Percentiles rank a stretch among this genome's conserved stretches.
These are phyloP conservation scores for Scalesia atractyloides DNA, from an alignment of 129 eudicot species.

Conservation along the genomic window DNA sequence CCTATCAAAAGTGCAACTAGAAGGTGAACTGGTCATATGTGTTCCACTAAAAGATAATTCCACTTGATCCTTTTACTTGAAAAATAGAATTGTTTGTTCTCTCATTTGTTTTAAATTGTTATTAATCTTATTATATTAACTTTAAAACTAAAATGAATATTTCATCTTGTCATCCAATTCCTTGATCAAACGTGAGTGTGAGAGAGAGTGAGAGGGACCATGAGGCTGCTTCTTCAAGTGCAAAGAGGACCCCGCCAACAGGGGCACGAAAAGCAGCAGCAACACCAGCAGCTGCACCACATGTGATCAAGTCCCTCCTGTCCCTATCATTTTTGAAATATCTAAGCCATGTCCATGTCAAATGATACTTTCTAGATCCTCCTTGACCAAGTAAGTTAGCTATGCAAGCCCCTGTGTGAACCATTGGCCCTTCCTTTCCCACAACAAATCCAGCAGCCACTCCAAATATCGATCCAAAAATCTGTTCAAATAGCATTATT, in stretches of 20 bases:
- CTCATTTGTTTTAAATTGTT: not conserved
- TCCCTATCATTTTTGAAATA: conserved; percentile 96
- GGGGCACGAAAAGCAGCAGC: conserved; percentile 99
- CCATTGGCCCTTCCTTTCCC: conserved; percentile 99
- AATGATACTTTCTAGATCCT: conserved; percentile 89
- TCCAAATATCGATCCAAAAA: conserved; percentile 88
- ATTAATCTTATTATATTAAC: not conserved
- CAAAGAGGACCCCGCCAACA: conserved; percentile 98
- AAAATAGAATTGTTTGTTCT: not conserved
- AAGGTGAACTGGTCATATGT: not conserved
- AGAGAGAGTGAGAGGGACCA: conserved; percentile 57
- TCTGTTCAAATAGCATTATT: conserved; percentile 44
- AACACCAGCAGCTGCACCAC: conserved; percentile 99
- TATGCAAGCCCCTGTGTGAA: conserved; percentile 96
- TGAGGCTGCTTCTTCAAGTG: conserved; percentile 98
- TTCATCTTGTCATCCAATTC: not conserved
- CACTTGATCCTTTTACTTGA: not conserved
- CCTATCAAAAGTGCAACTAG: not conserved
- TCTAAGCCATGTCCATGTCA: conserved; percentile 95
- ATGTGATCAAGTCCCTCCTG: conserved; percentile 94
- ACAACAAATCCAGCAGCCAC: conserved; percentile 98
- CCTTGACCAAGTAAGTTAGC: conserved; percentile 99
- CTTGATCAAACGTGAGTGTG: not conserved
- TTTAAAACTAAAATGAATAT: not conserved
- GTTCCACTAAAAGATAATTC: not conserved